phyloP scores from a whole-genome alignment of 257 asterid species.

The Oldenlandia corymbosa region DNA sequence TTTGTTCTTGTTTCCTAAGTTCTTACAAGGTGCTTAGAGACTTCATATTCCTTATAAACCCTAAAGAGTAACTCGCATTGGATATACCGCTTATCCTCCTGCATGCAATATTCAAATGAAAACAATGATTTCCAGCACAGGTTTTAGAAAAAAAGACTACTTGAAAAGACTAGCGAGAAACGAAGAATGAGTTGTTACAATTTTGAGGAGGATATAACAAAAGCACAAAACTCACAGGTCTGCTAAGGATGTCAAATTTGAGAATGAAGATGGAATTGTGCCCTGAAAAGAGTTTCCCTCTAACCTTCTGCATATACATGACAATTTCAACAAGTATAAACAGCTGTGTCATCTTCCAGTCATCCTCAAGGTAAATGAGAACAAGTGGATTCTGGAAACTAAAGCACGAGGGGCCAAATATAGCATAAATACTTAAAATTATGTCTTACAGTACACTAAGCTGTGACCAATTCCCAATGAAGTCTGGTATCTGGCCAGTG shows the following conservation, averaged over 20 bases:
- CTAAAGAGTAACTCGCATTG: constrained; percentile 64
- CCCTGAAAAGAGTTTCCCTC: constrained; percentile 82
- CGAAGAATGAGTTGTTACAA: too few relatives aligned
- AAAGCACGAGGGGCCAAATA: background rate
- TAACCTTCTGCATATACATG: constrained; percentile 45
- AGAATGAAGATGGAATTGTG: constrained; percentile 58
- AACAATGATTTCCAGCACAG: constrained; percentile 17
- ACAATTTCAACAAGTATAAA: constrained; percentile 11
- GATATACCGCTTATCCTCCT: constrained; percentile 83
- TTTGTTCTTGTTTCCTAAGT: constrained; percentile 9
- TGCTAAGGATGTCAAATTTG: constrained; percentile 52
- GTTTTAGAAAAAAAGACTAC: background rate
- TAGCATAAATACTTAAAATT: background rate
- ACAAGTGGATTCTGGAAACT: background rate
- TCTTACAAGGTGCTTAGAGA: constrained; percentile 57
- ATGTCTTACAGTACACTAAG: constrained; percentile 51
- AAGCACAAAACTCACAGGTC: constrained; percentile 47
- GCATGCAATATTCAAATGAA: constrained; percentile 8
- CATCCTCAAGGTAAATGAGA: too few relatives aligned
- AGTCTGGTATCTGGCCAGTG: constrained; percentile 67
- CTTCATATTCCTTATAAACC: constrained; percentile 43
- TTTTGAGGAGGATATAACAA: constrained; percentile 2
- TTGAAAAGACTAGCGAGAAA: too few relatives aligned
- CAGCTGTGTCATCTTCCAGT: background rate
- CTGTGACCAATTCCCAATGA: constrained; percentile 58